Conservation (phyloP, 176 grass and related monocot genomes). For the Cenchrus purpureus region DNA sequence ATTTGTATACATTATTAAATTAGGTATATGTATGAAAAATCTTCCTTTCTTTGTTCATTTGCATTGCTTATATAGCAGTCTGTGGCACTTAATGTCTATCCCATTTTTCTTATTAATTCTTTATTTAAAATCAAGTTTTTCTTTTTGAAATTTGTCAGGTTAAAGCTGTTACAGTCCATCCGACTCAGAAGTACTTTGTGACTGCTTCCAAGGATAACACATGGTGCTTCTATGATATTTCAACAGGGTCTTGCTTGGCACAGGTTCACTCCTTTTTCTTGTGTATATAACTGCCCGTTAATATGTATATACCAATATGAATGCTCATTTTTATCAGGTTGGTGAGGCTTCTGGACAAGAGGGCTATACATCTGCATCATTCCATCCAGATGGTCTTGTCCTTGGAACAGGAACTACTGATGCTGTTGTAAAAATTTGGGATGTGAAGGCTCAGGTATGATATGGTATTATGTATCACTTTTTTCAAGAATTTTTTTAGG, state of each 20-base stretch:
- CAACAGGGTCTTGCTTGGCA: constrained; percentile 79
- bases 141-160: constrained; percentile 49
- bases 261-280: constrained; percentile 51
- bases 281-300: not conserved
- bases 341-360: constrained; percentile 67
- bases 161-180: constrained; percentile 89
- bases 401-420: constrained; percentile 89
- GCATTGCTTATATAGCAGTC: no score
- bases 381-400: constrained; percentile 92
- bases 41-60: no score
- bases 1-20: no score
- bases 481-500: constrained; percentile 22
- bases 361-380: constrained; percentile 82
- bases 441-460: constrained; percentile 87
- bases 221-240: constrained; percentile 97
- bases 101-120: no score
- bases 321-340: constrained; percentile 52
- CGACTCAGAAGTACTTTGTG: constrained; percentile 88
- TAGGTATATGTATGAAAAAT: no score
- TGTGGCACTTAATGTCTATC: no score
- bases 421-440: constrained; percentile 90
- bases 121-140: not conserved
- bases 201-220: constrained; percentile 86
- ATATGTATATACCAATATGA: not conserved
- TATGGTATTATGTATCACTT: not conserved